phyloP scores from a whole-genome alignment of 805 yeast species.

The Jamesozyma rosinii region DNA sequence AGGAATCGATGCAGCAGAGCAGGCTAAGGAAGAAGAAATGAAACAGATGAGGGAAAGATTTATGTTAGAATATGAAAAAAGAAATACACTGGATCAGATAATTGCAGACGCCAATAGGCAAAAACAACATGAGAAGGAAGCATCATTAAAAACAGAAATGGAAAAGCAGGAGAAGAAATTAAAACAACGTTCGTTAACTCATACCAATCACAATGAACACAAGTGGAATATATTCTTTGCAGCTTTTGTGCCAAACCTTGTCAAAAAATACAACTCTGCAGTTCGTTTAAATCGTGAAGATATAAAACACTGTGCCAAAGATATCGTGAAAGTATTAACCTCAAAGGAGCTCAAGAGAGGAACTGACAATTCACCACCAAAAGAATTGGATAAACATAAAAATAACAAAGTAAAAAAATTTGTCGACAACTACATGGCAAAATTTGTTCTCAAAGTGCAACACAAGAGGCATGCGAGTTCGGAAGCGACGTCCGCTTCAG shows the following conservation, averaged over 20 bases:
- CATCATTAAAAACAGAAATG: constrained; percentile 9
- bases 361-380: constrained; percentile 36
- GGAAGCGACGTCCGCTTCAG: background rate
- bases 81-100: constrained; percentile 11
- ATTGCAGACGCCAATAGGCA: constrained; percentile 18
- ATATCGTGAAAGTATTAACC: constrained; percentile 57
- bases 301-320: constrained; percentile 69
- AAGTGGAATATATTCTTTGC: constrained; percentile 49
- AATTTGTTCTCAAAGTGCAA: constrained; percentile 43
- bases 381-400: constrained; percentile 54
- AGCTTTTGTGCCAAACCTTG: constrained; percentile 64
- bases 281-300: constrained; percentile 53
- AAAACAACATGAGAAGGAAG: constrained; percentile 21
- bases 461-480: constrained; percentile 25
- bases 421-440: constrained; percentile 55
- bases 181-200: constrained; percentile 12
- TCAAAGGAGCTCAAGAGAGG: constrained; percentile 50
- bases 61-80: constrained; percentile 22
- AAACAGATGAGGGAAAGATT: constrained; percentile 16
- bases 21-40: constrained; percentile 20
- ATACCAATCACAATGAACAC: constrained; percentile 17
- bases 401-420: constrained; percentile 60
- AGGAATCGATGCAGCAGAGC: constrained; percentile 14
- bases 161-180: constrained; percentile 21
- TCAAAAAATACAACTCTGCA: constrained; percentile 54